Evolutionary conservation across 345 rosid species (phyloP).

Genomic region (Zanthoxylum bungeanum): DNA sequence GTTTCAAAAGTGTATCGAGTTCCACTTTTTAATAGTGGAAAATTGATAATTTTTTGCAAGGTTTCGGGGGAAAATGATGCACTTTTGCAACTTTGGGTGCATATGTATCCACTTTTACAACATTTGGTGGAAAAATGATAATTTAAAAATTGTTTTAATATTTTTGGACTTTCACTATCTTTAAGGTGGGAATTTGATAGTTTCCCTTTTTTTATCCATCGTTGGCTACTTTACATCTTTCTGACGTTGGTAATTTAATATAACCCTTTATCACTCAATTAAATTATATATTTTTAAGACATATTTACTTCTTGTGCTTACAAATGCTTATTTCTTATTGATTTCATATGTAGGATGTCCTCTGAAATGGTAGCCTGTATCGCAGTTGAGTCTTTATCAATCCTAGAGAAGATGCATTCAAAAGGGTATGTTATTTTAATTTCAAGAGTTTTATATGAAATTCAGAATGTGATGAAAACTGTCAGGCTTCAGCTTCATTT

Average conservation of each 20-base stretch:
- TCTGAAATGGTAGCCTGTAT: slow-evolving; percentile 98
- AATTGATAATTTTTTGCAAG: no score
- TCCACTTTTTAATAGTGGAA: no score
- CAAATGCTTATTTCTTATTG: neutral
- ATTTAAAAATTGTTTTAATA: no score
- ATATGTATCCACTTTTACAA: no score
- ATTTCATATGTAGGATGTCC: slow-evolving; percentile 63
- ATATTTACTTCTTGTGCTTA: neutral
- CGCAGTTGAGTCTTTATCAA: slow-evolving; percentile 88
- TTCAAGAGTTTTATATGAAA: neutral
- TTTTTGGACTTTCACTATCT: no score
- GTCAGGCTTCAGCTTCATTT: slow-evolving; percentile 10
- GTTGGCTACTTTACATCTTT: neutral
- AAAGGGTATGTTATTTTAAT: slow-evolving; percentile 64
- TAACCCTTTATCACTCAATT: neutral
- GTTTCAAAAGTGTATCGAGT: no score
- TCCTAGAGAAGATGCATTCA: slow-evolving; percentile 86
- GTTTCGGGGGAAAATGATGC: no score
- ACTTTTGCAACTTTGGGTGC: no score
- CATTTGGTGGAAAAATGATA: no score
- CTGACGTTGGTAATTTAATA: neutral
- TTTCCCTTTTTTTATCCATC: neutral
- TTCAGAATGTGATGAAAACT: neutral
- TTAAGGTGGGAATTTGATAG: no score
- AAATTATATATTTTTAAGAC: neutral